Conservation (phyloP, 371 early-diverging fungal genomes). For the Mortierella sp. region DNA sequence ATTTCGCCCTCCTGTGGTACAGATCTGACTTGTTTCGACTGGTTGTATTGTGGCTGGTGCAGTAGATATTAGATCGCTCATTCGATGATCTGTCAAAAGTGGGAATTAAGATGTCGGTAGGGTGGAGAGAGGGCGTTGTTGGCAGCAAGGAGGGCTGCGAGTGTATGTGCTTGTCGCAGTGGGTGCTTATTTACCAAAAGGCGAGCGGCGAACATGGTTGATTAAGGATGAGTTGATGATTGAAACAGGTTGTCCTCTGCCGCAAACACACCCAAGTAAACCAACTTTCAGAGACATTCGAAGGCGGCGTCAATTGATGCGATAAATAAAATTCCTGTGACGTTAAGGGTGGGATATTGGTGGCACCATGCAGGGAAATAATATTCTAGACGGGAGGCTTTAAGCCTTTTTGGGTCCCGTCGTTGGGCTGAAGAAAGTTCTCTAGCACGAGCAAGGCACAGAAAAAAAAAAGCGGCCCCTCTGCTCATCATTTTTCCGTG, state of each 20-base stretch:
- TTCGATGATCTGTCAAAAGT: background rate
- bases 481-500: background rate
- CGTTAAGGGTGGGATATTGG: background rate
- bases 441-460: background rate
- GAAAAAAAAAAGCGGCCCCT: background rate
- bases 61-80: background rate
- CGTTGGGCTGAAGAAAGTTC: too few species aligned
- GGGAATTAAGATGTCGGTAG: background rate
- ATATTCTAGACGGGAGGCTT: too few species aligned
- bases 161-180: background rate
- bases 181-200: slow-evolving; percentile 39
- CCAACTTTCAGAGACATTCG: background rate
- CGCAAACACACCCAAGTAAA: background rate
- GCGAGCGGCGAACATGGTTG: slow-evolving; percentile 47
- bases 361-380: too few species aligned
- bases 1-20: background rate
- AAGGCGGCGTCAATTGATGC: background rate
- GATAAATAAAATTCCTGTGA: background rate
- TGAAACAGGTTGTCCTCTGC: background rate
- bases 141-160: background rate
- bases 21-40: background rate
- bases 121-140: too few species aligned
- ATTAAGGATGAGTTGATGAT: slow-evolving; percentile 29
- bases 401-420: too few species aligned
- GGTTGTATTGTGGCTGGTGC: background rate